Base-by-base conservation (phyloP, 2,329 filamentous ascomycete genomes). In the Triangularia verruculosa region DNA sequence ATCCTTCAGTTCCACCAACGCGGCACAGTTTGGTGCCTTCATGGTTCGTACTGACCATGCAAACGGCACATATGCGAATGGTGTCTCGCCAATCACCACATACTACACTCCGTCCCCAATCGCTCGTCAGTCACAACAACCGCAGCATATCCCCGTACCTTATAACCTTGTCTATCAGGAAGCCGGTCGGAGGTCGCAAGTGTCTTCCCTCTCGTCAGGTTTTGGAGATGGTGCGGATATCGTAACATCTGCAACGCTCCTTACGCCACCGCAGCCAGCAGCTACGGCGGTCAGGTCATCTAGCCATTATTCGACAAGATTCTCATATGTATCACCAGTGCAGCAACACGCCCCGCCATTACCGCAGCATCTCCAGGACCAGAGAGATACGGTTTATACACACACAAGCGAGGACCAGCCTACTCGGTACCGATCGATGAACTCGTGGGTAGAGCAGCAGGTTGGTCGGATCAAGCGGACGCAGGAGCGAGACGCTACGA, bases 371-470 rank as follows among this genome's bases (percentile, higher is more conserved):
- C 13, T 17, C 15, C 47, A 47, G 13, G 70, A 70, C 57, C 71
- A 74, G 32, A 77, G 83, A 28, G 83, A 85, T 53, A 86, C 83
- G 0, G 73, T 82, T 2, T 84, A 81, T 68, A 86, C 84, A 0
- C 76, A 79, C 58, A 77, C 79, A 3, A 85, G 82, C 58, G 80
- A 86, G 32, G 84, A 87, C 65, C 73, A 75, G 53, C 80, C 83
- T 4, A 78, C 83, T 13, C 80, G 82, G 4, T 89, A 88, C 72
- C 80, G 84, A 34, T 82, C 79, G 6, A 78, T 89, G 62, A 80
- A 78, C 62, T 87, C 85, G 28, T 90, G 87, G 87, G 86, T 90
- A 1, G 82, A 82, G 67, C 86, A 89, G 71, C 87, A 89, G 73
- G 82, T 82, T 8, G 82, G 81, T 2, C 79, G 84, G 2, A 72